Evolutionary conservation across 2,329 filamentous ascomycete genomes (phyloP).

Genomic region (Fusarium cyanostomum): DNA sequence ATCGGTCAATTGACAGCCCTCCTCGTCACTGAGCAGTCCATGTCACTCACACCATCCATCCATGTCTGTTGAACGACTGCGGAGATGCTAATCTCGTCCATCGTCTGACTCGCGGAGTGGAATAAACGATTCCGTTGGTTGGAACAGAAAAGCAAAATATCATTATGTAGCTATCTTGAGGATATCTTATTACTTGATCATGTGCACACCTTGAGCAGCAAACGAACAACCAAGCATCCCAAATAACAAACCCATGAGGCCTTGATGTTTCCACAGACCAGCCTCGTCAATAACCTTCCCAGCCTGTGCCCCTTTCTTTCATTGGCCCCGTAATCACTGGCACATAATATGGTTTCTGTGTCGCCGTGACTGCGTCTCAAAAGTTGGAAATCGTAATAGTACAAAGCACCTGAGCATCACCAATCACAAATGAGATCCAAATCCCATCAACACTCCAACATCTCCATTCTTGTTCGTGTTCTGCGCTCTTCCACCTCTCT

Average conservation of each 20-base stretch:
- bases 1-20: background rate
- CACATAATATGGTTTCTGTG: slow-evolving; percentile 9
- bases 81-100: slow-evolving; percentile 3
- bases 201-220: background rate
- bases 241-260: slow-evolving; percentile 15
- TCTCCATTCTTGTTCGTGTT: slow-evolving; percentile 19
- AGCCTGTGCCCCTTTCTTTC: background rate
- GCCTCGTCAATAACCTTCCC: background rate
- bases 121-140: background rate
- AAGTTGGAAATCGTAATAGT: slow-evolving; percentile 30
- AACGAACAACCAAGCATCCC: slow-evolving; percentile 5
- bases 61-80: background rate
- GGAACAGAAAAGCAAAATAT: slow-evolving; percentile 5
- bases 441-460: slow-evolving; percentile 34
- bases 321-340: background rate
- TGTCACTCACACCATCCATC: background rate
- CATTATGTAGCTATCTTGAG: slow-evolving; percentile 18
- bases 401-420: slow-evolving; percentile 24
- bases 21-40: background rate
- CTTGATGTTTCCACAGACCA: slow-evolving; percentile 10
- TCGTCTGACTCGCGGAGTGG: background rate
- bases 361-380: slow-evolving; percentile 15
- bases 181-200: slow-evolving; percentile 11
- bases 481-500: slow-evolving; percentile 18
- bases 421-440: slow-evolving; percentile 34